Base-by-base conservation (phyloP, 1,139 yeast species). In the Yamadazyma songkhlaensis region DNA sequence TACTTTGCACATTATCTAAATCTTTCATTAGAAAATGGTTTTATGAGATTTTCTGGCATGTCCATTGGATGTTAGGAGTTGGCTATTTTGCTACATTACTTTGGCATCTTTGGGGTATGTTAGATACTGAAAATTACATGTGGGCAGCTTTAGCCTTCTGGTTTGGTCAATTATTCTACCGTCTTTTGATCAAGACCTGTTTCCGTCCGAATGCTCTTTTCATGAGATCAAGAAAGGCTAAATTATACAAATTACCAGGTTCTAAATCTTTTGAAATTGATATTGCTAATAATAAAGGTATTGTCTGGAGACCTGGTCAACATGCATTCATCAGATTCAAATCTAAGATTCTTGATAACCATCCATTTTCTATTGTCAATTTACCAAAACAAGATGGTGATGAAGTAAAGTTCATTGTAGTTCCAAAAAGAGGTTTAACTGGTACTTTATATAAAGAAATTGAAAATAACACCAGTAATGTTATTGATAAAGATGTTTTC, bases 351-450 rank as follows among this genome's bases (percentile, higher is more conserved):
- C 52, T 78, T 29, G 83, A 78, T 41, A 78, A 74, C 49, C 86
- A 80, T 55, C 86, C 86, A 9, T 80, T 80, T 52, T 77, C 84
- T 2, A 68, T 80, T n/a, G 54, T 74, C 23, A 66, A 75, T 3
- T 41, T 60, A 25, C 70, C 67, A 10, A 17, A 29, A n/a, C 4
- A 31, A 21, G 51, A 52, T 10, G 49, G 43, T 9, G 53, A 47
- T 25, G 58, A 60, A 14, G 55, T 80, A 61, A 73, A 69, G 48
- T 64, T 80, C 34, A 57, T 79, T 9, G 64, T 79, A 8, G 62
- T 74, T 32, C 77, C 83, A 0, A 67, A 70, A 43, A 55, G 55
- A 12, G 87, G 87, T 0, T 58, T 79, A 38, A 80, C 86, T 1
- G 49, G 40, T 32, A 38, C 41, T 6, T 45, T 67, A 25, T 58